These are phyloP conservation scores for Geranium brycei DNA, from an alignment of 345 rosid genomes.

Conservation along the genomic window DNA sequence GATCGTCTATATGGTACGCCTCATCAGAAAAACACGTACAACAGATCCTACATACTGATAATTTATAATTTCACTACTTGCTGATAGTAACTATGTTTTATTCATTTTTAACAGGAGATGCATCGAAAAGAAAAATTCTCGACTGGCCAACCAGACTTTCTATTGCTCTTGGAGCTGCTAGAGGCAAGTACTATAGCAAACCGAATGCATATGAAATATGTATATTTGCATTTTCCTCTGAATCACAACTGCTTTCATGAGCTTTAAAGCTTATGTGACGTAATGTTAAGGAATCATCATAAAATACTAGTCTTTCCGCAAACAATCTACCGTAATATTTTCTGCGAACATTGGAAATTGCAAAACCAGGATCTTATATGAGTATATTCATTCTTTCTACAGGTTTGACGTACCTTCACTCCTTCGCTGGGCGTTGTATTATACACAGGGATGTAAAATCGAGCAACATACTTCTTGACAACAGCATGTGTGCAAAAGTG, in stretches of 20 bases:
- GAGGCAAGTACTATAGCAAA: constrained; percentile 27
- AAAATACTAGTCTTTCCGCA: no score
- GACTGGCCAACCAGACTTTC: constrained; percentile 71
- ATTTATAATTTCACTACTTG: neutral
- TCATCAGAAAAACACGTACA: neutral
- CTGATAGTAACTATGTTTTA: neutral
- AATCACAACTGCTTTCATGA: neutral
- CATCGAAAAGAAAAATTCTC: constrained; percentile 45
- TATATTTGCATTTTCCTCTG: neutral
- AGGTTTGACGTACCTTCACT: constrained; percentile 38
- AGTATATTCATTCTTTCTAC: constrained; percentile 8
- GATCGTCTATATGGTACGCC: constrained; percentile 56
- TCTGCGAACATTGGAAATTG: neutral
- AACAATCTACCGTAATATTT: neutral
- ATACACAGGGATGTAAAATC: constrained; percentile 67
- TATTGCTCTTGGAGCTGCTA: constrained; percentile 56
- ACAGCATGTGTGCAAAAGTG: constrained; percentile 58
- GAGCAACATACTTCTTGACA: constrained; percentile 60
- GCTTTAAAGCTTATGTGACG: neutral
- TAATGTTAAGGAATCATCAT: neutral
- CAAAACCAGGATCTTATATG: neutral
- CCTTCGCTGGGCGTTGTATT: constrained; percentile 22
- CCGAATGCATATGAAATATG: neutral
- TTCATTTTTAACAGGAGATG: constrained; percentile 34
- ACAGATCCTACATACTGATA: neutral